Evolutionary conservation across 2,329 filamentous ascomycete species (phyloP).

Genomic region (Paecilomyces fulvus): DNA sequence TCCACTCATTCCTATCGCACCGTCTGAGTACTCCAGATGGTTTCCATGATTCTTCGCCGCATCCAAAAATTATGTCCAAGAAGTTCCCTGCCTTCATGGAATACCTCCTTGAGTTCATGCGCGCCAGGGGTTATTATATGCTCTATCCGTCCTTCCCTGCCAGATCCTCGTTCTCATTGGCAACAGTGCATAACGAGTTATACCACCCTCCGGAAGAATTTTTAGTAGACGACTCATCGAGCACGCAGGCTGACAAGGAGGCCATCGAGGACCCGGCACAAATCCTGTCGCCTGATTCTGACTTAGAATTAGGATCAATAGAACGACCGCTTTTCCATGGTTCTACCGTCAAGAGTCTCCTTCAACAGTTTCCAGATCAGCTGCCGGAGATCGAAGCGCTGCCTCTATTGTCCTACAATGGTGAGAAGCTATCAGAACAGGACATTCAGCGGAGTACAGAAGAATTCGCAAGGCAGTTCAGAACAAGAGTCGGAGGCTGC

Average conservation of each 20-base stretch:
- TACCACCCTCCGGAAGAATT: constrained; percentile 64
- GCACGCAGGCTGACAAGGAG: constrained; percentile 2
- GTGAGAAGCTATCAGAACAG: constrained; percentile 34
- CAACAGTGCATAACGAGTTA: constrained; percentile 71
- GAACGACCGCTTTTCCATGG: constrained; percentile 24
- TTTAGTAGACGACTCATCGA: constrained; percentile 3
- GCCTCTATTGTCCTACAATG: constrained; percentile 58
- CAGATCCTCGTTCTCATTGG: constrained; percentile 46
- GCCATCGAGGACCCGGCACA: constrained; percentile 10
- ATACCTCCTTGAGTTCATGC: constrained; percentile 66
- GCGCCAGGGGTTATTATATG: constrained; percentile 66
- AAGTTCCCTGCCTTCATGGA: constrained; percentile 69
- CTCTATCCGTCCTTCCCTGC: constrained; percentile 60
- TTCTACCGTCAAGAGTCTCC: constrained; percentile 41
- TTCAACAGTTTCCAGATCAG: constrained; percentile 38
- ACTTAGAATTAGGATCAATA: constrained; percentile 6
- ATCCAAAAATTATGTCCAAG: constrained; percentile 54
- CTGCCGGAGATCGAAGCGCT: constrained; percentile 42
- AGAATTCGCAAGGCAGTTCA: constrained; percentile 53
- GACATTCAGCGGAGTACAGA: constrained; percentile 35
- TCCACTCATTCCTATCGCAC: constrained; percentile 69
- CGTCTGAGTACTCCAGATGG: constrained; percentile 39
- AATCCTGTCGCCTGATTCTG: constrained; percentile 9
- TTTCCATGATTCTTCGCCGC: constrained; percentile 8
- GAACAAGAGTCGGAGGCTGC: constrained; percentile 60